These are phyloP conservation scores for Trichosanthes cucumerina DNA, from an alignment of 306 rosid genomes.

Conservation along the genomic window DNA sequence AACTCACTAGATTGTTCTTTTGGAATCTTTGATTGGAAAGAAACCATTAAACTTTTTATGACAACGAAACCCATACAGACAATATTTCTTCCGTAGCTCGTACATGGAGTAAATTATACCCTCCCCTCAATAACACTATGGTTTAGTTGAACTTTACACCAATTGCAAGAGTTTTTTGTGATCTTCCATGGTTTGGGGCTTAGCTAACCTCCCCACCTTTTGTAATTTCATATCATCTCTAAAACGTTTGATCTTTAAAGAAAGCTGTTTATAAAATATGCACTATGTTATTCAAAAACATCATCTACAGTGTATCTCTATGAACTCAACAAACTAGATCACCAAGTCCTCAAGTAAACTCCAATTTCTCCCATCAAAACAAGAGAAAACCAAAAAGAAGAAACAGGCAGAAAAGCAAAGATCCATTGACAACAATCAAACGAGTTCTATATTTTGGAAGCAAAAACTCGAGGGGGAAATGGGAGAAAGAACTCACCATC, in stretches of 20 bases:
- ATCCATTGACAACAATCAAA: neutral
- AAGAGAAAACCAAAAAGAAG: neutral
- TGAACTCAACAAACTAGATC: neutral
- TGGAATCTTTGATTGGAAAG: neutral
- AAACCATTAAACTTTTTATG: neutral
- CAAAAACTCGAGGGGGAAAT: neutral
- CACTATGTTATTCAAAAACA: neutral
- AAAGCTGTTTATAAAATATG: neutral
- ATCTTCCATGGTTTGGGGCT: neutral
- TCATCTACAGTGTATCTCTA: neutral
- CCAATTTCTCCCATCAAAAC: neutral
- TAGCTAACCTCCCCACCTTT: neutral
- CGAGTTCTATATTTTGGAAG: neutral
- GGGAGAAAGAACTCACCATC: conserved; percentile 43
- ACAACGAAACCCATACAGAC: neutral
- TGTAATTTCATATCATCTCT: neutral
- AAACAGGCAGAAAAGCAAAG: neutral
- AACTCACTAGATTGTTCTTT: neutral
- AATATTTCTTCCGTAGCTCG: neutral
- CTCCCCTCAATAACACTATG: neutral
- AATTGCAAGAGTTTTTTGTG: neutral
- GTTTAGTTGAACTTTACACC: neutral
- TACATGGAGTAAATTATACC: neutral
- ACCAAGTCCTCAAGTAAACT: neutral
- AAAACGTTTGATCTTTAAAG: neutral